Base-by-base conservation (phyloP, 768 basidiomycete genomes). In the Kockovaella imperatae region DNA sequence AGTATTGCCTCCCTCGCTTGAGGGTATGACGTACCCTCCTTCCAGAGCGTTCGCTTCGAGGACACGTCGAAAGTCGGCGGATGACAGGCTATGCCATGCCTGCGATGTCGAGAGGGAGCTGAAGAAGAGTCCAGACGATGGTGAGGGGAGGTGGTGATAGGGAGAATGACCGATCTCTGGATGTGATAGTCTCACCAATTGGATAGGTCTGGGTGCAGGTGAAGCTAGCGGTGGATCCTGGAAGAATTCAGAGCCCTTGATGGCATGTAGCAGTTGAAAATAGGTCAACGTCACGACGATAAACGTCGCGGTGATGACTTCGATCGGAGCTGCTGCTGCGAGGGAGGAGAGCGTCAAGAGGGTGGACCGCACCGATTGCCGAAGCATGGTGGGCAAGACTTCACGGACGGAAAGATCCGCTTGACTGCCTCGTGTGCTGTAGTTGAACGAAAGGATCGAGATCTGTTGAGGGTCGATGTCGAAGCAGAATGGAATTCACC, bases 251-350 rank as follows among this genome's bases (percentile, higher is more conserved):
- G 85, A 87, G 62, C 89, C 82, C 62, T 91, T 90, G 65, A 97
- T 85, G 44, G 86, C 85, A 47, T 80, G 80, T 52, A 99, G 79
- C 57, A 95, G 78, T 64, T 93, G 89, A 70, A 97, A 95, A 72
- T 97, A 97, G 39, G 87, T 85, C 43, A 97, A 79, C 0, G 95
- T 97, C 18, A 86, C 84, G 51, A 91, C 70, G 62, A 90, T 80
- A 70, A 83, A 87, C 75, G 87, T 84, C 69, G 82, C 80, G 48
- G 95, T 89, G 55, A 95, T 88, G 6, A 85, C 84, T 65, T 96
- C 91, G 46, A 74, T 74, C 14, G 74, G 74, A 14, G 69, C 60
- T 7, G 67, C 52, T 20, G 73, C 59, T 2, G 71, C 67, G 7
- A 68, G 48, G 3, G 57, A 49, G 4, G 69, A 62, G 46, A 68